Evolutionary conservation across 352 stramenopile species (phyloP), one percentile per base, ranked within the genome.

Genomic region (Globisporangium mamillatum): DNA sequence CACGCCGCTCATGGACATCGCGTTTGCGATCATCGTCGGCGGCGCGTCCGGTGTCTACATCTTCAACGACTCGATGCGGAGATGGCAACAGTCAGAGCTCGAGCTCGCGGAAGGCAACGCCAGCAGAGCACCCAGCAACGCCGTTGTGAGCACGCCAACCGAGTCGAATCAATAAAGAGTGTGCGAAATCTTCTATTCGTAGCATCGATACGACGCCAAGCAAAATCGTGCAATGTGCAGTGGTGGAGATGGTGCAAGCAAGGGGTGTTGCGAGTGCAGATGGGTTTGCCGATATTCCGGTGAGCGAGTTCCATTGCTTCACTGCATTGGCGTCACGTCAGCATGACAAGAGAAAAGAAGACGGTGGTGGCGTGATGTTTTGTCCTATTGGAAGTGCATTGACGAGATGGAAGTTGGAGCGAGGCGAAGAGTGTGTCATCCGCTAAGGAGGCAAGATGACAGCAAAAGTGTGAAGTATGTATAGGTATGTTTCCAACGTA

Each of bases 41-140:
- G 79, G 71, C 44, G 71, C 84, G 27, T 89, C 80, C 14, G 80
- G 80, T 24, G 80, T 88, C n/a, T 91, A 91, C 69, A 91, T 91
- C 66, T 91, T 91, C 75, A 86, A 88, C 58, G 82, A 91, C 73
- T 84, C 80, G 55, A 74, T 91, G 66, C 74, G 78, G 62, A 66
- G 75, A 56, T 89, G 75, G 75, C 78, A 83, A 58, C 67, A 81
- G 29, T 72, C 75, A 10, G 69, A 75, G n/a, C 46, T 60, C 61
- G 57, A 63, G 22, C 12, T 32, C 53, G 53, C 18, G 20, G 72
- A 79, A 66, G 67, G 66, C 54, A 62, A 53, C 32, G 52, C 24
- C 27, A 46, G 55, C 27, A 60, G 20, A 6, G 46, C 46, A 12
- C 10, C 18, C 8, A 58, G 41, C 16, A 48, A 48, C 41, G 16